These are phyloP conservation scores for Trichoderma sp. DNA, from an alignment of 2,329 filamentous ascomycete species.

Conservation along the genomic window DNA sequence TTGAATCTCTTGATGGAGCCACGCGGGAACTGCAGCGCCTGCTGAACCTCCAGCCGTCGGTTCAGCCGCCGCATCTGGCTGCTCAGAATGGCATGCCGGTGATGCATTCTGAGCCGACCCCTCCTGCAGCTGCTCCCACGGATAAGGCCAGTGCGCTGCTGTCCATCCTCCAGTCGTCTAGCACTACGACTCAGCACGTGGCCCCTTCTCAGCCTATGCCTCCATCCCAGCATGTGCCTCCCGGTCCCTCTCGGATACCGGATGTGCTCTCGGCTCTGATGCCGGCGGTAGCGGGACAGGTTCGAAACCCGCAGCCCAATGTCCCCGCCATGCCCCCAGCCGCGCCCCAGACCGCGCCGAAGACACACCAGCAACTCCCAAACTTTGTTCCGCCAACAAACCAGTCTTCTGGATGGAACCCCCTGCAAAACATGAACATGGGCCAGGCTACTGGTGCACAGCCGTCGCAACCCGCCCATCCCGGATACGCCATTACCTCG, in stretches of 20 bases:
- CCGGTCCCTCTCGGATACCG: conserved; percentile 39
- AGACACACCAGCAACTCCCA: conserved; percentile 39
- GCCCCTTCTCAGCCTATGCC: conserved; percentile 21
- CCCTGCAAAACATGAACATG: conserved; percentile 26
- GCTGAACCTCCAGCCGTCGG: conserved; percentile 58
- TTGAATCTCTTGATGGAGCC: conserved; percentile 54
- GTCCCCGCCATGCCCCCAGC: conserved; percentile 46
- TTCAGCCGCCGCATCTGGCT: conserved; percentile 45
- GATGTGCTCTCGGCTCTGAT: conserved; percentile 48
- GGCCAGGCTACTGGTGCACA: conserved; percentile 28
- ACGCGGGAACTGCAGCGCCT: conserved; percentile 57
- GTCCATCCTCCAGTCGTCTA: conserved; percentile 53
- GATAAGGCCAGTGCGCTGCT: conserved; percentile 57
- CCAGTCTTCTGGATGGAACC: conserved; percentile 27
- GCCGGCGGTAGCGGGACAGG: conserved; percentile 51
- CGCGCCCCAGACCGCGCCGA: conserved; percentile 40
- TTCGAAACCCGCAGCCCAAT: conserved; percentile 60
- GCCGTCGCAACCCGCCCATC: conserved; percentile 28
- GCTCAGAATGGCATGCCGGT: background rate
- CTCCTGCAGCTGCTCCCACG: conserved; percentile 35
- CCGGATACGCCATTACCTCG: conserved; percentile 30
- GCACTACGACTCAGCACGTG: conserved; percentile 28
- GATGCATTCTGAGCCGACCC: conserved; percentile 2
- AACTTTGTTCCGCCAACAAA: conserved; percentile 39
- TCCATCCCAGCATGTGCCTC: conserved; percentile 28